Evolutionary conservation across 306 rosid species (phyloP).

Genomic region (Pyrus bretschneideri): DNA sequence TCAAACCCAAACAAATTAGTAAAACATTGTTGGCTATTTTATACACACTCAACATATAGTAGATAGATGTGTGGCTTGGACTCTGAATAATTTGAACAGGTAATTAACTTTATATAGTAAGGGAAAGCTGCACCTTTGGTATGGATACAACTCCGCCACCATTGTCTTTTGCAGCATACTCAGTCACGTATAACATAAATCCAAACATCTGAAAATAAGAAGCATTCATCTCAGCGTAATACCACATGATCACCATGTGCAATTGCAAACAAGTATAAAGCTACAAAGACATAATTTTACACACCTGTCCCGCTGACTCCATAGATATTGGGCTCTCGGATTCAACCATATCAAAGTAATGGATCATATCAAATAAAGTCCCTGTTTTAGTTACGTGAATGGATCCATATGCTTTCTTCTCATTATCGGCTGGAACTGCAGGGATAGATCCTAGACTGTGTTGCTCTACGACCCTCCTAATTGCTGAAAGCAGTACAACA

Average conservation of each 20-base stretch:
- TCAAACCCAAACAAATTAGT: neutral
- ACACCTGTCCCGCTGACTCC: conserved; percentile 83
- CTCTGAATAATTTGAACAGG: neutral
- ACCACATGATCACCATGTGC: neutral
- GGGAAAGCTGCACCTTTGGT: conserved; percentile 47
- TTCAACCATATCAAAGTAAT: conserved; percentile 35
- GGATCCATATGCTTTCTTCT: conserved; percentile 60
- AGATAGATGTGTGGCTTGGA: neutral
- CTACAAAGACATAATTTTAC: conserved; percentile 7
- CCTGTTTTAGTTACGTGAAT: conserved; percentile 43
- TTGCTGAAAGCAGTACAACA: conserved; percentile 49
- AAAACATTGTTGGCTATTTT: neutral
- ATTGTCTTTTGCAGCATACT: conserved; percentile 43
- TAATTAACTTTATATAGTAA: neutral
- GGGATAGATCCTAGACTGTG: conserved; percentile 53
- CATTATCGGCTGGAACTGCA: conserved; percentile 52
- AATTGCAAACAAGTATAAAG: neutral
- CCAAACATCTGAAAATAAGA: conserved; percentile 69
- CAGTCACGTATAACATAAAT: conserved; percentile 53
- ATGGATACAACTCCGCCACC: conserved; percentile 40
- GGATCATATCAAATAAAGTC: conserved; percentile 50
- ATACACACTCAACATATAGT: neutral
- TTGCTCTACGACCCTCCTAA: conserved; percentile 59
- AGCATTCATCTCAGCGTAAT: conserved; percentile 17
- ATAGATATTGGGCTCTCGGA: conserved; percentile 70